Conservation (phyloP, 2,329 filamentous ascomycete genomes). For the Hirsutella minnesotensis region DNA sequence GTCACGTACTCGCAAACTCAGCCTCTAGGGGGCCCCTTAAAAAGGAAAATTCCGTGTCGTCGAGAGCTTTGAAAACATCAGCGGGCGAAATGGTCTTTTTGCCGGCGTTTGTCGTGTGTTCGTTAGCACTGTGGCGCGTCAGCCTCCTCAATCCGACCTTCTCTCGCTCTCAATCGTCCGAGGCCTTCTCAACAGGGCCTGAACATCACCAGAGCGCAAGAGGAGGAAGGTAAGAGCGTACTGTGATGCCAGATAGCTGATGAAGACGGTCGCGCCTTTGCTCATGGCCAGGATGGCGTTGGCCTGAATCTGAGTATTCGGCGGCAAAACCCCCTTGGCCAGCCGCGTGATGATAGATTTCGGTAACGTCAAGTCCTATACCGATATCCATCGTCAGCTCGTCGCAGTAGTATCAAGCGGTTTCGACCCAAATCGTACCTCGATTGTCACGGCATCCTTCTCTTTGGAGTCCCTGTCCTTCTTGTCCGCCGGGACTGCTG, state of each 20-base stretch:
- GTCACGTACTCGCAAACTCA: slow-evolving; percentile 61
- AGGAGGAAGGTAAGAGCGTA: slow-evolving; percentile 41
- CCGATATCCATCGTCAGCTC: neutral
- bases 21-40: slow-evolving; percentile 56
- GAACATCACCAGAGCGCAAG: neutral
- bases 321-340: slow-evolving; percentile 66
- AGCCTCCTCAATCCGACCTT: neutral
- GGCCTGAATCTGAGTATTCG: slow-evolving; percentile 74
- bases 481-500: slow-evolving; percentile 13
- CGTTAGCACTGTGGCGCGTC: slow-evolving; percentile 49
- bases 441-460: slow-evolving; percentile 34
- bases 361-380: slow-evolving; percentile 64
- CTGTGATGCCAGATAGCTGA: slow-evolving; percentile 67
- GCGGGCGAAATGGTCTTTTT: slow-evolving; percentile 70
- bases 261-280: slow-evolving; percentile 74
- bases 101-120: slow-evolving; percentile 51
- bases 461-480: slow-evolving; percentile 15
- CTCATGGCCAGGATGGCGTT: slow-evolving; percentile 70
- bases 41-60: slow-evolving; percentile 69
- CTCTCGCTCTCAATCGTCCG: neutral
- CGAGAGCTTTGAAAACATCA: slow-evolving; percentile 66
- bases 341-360: slow-evolving; percentile 73
- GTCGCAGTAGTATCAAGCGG: no score
- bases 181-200: neutral
- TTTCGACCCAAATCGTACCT: slow-evolving; percentile 25